Conservation (phyloP, 352 stramenopile species). For the Globisporangium cystogenes region DNA sequence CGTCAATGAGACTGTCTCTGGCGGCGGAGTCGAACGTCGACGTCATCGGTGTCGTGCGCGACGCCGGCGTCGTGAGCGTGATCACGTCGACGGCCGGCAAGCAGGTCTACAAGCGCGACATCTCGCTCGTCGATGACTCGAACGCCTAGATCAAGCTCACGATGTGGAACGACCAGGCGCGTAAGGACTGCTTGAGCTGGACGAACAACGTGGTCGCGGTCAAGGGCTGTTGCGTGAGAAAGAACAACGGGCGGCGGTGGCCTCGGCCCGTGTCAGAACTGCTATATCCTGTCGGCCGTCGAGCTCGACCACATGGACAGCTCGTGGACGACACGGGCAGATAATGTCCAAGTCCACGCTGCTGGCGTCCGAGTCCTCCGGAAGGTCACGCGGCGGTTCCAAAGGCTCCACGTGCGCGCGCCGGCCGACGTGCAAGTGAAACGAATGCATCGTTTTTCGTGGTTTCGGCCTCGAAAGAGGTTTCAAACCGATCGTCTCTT, state of each 20-base stretch:
- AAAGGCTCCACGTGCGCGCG: too few species aligned
- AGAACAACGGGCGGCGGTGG: conserved; percentile 89
- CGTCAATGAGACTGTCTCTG: too few species aligned
- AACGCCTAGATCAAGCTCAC: conserved; percentile 95
- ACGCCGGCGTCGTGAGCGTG: conserved; percentile 84
- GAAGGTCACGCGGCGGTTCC: too few species aligned
- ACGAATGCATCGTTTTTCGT: too few species aligned
- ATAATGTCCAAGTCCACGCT: too few species aligned
- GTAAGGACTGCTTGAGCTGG: conserved; percentile 79
- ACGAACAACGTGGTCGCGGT: conserved; percentile 93
- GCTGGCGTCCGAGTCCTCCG: too few species aligned
- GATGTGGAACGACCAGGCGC: conserved; percentile 93
- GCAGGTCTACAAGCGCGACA: conserved; percentile 96
- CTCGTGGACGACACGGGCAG: conserved; percentile 95
- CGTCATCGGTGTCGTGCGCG: conserved; percentile 96
- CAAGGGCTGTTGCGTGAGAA: conserved; percentile 92
- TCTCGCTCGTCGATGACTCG: conserved; percentile 95
- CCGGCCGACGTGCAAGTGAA: too few species aligned
- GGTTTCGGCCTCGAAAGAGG: too few species aligned
- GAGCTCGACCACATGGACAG: conserved; percentile 92
- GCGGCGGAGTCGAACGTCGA: conserved; percentile 90
- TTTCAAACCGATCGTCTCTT: too few species aligned
- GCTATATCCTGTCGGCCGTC: conserved; percentile 94
- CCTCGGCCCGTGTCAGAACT: conserved; percentile 87
- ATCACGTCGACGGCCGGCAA: conserved; percentile 95